Evolutionary conservation across 2,329 filamentous ascomycete genomes (phyloP), one percentile per base, ranked within the genome.

Genomic region (Penicillium polonicum): DNA sequence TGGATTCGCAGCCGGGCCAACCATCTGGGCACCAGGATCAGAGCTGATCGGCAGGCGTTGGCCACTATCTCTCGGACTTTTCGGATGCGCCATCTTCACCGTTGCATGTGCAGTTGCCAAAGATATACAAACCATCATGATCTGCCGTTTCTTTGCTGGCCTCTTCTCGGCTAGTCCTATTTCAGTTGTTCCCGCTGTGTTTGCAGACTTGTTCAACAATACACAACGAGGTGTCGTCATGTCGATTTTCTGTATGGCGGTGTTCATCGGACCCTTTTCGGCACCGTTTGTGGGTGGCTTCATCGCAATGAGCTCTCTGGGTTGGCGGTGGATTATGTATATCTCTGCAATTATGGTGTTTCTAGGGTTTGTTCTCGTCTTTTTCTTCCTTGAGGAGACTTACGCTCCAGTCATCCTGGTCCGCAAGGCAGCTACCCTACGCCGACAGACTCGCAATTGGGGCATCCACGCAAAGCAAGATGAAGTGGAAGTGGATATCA

Each of bases 21-120:
- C 87, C 19, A 61, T 88, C 2, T 86, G 83, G 81, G 83, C 82
- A 12, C 84, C 85, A 0, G 66, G 86, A 41, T 82, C 79, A 50
- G 85, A 88, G 65, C 76, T 85, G 12, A 84, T 79, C 53, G 83
- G 83, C 0, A 73, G 82, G 70, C 85, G 79, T 74, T 25, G 78
- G 82, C 23, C 83, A 78, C 60, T 78, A 70, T 21, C 78, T 12
- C 71, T 74, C 7, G 72, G 74, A 12, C 68, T 79, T 45, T 65
- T 74, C 29, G 65, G 71, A 5, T 69, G 77, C 9, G 74, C 65
- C 1, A 57, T 79, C 13, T 79, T 80, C 60, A 76, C 73, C 19
- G 73, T 80, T 39, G 76, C 73, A 13, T 73, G 72, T 2, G 78
- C 77, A 2, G 72, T 65, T 27, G 73, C 68, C 59, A 67, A 70